phyloP scores from a whole-genome alignment of 2,329 filamentous ascomycete species.

The Stachybotrys elegans region DNA sequence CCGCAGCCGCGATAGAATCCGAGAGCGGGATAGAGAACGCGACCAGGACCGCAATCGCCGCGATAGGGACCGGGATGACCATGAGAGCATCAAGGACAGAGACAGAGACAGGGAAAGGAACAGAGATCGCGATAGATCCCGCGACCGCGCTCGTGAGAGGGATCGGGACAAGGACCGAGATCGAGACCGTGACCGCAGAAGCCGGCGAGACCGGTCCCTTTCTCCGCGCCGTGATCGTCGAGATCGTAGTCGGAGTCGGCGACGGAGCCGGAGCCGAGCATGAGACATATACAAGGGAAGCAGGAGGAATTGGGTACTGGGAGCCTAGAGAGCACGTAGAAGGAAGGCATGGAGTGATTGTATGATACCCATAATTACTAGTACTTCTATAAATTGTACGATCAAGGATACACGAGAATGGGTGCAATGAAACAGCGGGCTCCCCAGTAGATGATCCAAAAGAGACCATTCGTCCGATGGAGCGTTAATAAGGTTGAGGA shows the following conservation, averaged over 20 bases:
- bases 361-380: no score
- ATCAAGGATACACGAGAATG: no score
- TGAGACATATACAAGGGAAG: no score
- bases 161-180: slow-evolving; percentile 25
- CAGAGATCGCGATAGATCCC: slow-evolving; percentile 38
- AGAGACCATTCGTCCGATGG: no score
- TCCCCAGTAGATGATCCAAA: no score
- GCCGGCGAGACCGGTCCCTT: slow-evolving; percentile 4
- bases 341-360: no score
- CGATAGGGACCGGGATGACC: slow-evolving; percentile 26
- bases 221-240: slow-evolving; percentile 22
- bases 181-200: slow-evolving; percentile 22
- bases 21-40: slow-evolving; percentile 18
- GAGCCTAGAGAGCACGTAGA: no score
- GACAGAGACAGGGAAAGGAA: slow-evolving; percentile 28
- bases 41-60: slow-evolving; percentile 32
- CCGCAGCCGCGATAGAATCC: slow-evolving; percentile 21
- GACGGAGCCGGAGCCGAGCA: slow-evolving; percentile 32
- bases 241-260: slow-evolving; percentile 33
- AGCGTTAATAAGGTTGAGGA: no score
- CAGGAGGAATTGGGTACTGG: no score
- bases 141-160: slow-evolving; percentile 22
- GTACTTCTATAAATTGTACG: no score
- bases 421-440: no score
- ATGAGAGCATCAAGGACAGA: slow-evolving; percentile 23